Percentiles rank a stretch among this genome's conserved stretches.
Conservation (phyloP, 306 rosid genomes). For the Geum urbanum region DNA sequence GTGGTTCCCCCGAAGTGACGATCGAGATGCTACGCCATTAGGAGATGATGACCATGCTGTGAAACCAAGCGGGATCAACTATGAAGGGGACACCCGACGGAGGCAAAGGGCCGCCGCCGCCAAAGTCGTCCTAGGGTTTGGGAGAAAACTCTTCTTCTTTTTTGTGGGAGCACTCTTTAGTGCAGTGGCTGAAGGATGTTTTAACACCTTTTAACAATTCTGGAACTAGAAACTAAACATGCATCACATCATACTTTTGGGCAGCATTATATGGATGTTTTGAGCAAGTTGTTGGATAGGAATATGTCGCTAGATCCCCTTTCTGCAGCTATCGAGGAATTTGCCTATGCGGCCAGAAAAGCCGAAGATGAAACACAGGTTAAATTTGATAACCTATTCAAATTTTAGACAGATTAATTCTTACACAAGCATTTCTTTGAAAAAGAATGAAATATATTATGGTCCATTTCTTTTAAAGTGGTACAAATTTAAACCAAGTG, state of each 20-base stretch:
- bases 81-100: too few relatives aligned
- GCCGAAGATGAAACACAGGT: conserved; percentile 66
- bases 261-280: conserved; percentile 49
- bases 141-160: too few relatives aligned
- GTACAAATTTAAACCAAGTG: not conserved
- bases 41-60: too few relatives aligned
- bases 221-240: not conserved
- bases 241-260: not conserved
- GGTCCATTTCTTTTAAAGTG: not conserved
- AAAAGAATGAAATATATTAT: not conserved
- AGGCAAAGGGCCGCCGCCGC: too few relatives aligned
- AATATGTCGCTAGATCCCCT: conserved; percentile 49
- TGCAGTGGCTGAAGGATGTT: not conserved
- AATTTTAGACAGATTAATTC: not conserved
- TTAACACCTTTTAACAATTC: not conserved
- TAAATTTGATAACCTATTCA: conserved; percentile 3
- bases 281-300: conserved; percentile 48
- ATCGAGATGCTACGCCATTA: too few relatives aligned
- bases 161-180: not conserved
- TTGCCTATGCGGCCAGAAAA: conserved; percentile 61
- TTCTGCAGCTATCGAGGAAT: conserved; percentile 55
- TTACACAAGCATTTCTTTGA: not conserved
- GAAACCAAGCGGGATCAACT: too few relatives aligned
- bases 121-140: too few relatives aligned
- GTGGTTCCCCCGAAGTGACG: too few relatives aligned